Base-by-base conservation (phyloP, 2,329 filamentous ascomycete genomes). In the Diaporthe sp. region DNA sequence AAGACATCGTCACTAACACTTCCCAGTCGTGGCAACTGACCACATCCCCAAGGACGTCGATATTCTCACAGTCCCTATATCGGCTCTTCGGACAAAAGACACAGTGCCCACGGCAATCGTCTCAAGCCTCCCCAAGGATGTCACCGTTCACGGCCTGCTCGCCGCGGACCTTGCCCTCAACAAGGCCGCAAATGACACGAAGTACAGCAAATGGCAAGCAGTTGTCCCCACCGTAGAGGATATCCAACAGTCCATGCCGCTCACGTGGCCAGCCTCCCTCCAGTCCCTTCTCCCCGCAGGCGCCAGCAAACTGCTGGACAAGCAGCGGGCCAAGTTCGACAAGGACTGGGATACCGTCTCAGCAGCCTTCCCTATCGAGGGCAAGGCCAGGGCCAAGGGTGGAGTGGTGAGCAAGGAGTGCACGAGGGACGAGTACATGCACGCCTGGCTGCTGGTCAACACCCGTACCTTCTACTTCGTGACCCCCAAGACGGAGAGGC, bases 131-230 rank as follows among this genome's bases (percentile, higher is more conserved):
- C 87, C 89, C 0, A 85, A 87, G 25, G 87, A 87, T 74, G 88
- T 89, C 58, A 89, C 91, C 1, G 88, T 94, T 31, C 95, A 97
- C 79, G 93, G 92, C 39, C 89, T 95, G 53, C 87, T 97, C 10
- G 93, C 95, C n/a, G 88, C 92, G 2, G 90, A 92, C 75, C 85
- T 96, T 12, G 88, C 90, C 7, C 86, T 93, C 42, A 87, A 92
- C 74, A 82, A 83, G 1, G 81, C 86, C 9, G 79, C 84, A 25
- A 82, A 83, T 2, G 82, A 86, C 9, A 79, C 84, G 19, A 86
- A 87, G 34, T 89, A 89, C 77, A 83, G 84, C 0, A 82, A 86
- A 25, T 96, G 94, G 94, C 87, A 89, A 79, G 88, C 88, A 72
- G 90, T 94, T 19, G 92, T 95, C 85, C 95, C 95, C 0, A 89